Evolutionary conservation across 257 asterid species (phyloP), one percentile per base, ranked within the genome.

Genomic region (Knoxia roxburghii): DNA sequence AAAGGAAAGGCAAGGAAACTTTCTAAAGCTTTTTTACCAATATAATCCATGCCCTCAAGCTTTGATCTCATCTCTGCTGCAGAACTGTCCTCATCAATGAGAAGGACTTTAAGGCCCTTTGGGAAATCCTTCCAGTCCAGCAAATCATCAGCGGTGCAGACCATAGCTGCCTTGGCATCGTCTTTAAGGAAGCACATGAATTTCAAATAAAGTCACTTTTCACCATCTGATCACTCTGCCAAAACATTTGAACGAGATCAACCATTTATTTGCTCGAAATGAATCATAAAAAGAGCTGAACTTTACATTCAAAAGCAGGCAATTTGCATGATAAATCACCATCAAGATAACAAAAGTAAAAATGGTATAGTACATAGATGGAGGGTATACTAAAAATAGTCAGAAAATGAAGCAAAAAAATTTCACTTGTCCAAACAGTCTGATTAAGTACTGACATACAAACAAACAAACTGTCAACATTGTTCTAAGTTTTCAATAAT

Each of bases 101-200:
- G 82, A 20, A 82, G 82, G 71, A 82, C 87, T 23, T 72, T 76
- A 77, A 82, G 82, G 24, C 87, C 87, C 70, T 77, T 82, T 6
- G 87, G 87, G 58, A 82, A 82, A 79, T 82, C 82, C 56, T 77
- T 76, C 87, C 84, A 82, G 41, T 69, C 84, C 80, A 74, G 64
- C 55, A 82, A 65, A 68, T 77, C 78, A 52, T 82, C 67, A 65
- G 78, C 80, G 69, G 82, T 76, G 78, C 79, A 79, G 67, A 80
- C 79, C 87, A 82, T 82, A 53, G 76, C 79, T 77, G 71, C 71
- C 53, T 67, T 72, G 81, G 87, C 87, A 82, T 82, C 73, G 60
- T 79, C 75, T 50, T 69, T 67, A 69, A 67, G 54, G 58, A 77
- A 61, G 54, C 74, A 75, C 55, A 29, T 45, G 39, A 40, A 48